Evolutionary conservation across 305 asterid genomes (phyloP), one percentile per base, ranked within the genome.

Genomic region (Fraxinus velutina): DNA sequence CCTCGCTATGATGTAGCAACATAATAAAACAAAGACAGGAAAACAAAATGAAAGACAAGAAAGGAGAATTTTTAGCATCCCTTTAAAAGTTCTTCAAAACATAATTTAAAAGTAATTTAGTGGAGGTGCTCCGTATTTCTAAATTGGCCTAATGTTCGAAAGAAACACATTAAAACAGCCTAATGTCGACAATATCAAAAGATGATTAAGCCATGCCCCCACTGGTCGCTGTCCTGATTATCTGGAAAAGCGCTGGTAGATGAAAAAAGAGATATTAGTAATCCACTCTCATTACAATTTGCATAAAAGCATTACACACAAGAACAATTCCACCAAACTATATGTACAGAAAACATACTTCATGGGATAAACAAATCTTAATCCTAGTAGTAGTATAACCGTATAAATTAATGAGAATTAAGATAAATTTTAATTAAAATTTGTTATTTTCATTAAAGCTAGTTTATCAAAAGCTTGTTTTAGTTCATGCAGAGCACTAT

Each of bases 151-250:
- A 44, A 22, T 47, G 5, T 47, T 47, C 19, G 19, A 15, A 47
- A 47, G 21, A 47, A 47, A 33, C 52, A 50, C 50, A 71, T 71
- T 74, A 66, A 34, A 78, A 82, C 21, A 82, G 6, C 70, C 82
- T 60, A 21, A 44, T 32, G 70, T 2, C 7, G 2, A 30, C 78
- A 34, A 47, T 57, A 71, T 15, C 12, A 3, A 32, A 27, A 50
- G 47, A 22, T 33, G 84, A 15, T 89, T 78, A 91, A 80, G 94
- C 94, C 93, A 92, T 83, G 64, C 97, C 94, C 80, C 95, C 95
- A 39, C 93, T 89, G 62, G 95, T 88, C 19, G 97, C 97, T 2
- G 97, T 93, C 88, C 97, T 88, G 87, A 93, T 91, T 52, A 93
- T 93, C 95, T 93, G 97, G 88, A 93, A 93, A 13, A 93, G 82